Percentiles rank a stretch among this genome's conserved stretches.
phyloP scores from a whole-genome alignment of 371 early-diverging fungal genomes.

The Ordospora pajunii region DNA sequence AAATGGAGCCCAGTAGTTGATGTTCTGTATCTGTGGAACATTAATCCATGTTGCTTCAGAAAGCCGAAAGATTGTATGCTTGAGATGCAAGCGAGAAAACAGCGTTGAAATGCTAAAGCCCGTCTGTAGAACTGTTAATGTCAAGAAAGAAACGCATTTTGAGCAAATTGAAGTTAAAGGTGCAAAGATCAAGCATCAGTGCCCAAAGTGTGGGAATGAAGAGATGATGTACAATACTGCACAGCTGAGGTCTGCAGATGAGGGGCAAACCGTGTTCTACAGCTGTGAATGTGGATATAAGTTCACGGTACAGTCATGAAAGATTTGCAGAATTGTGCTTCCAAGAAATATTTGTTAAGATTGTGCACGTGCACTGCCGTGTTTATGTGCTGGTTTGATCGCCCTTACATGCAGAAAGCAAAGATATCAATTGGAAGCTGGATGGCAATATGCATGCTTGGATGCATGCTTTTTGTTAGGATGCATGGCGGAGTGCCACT shows the following conservation, averaged over 20 bases:
- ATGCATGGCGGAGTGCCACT: neutral
- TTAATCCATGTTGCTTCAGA: conserved; percentile 10
- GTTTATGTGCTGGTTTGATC: neutral
- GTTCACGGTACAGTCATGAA: conserved; percentile 56
- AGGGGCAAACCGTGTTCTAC: conserved; percentile 98
- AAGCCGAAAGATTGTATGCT: conserved; percentile 15
- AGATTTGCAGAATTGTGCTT: neutral
- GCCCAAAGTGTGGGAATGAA: conserved; percentile 71
- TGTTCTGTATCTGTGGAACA: conserved; percentile 53
- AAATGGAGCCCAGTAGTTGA: conserved; percentile 3
- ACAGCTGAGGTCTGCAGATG: conserved; percentile 95
- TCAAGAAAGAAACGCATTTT: neutral
- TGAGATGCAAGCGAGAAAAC: conserved; percentile 20
- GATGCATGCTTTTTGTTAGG: neutral
- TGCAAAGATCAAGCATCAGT: conserved; percentile 73
- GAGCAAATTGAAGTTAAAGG: conserved; percentile 33
- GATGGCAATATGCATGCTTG: neutral
- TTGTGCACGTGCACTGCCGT: no score
- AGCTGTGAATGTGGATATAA: conserved; percentile 88
- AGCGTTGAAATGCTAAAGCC: neutral
- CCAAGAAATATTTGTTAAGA: no score
- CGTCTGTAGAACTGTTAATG: neutral
- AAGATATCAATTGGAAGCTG: neutral
- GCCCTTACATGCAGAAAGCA: neutral
- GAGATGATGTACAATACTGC: conserved; percentile 94